These are phyloP conservation scores for Penicillium egyptiacum DNA, from an alignment of 495 filamentous ascomycete species.

Conservation along the genomic window DNA sequence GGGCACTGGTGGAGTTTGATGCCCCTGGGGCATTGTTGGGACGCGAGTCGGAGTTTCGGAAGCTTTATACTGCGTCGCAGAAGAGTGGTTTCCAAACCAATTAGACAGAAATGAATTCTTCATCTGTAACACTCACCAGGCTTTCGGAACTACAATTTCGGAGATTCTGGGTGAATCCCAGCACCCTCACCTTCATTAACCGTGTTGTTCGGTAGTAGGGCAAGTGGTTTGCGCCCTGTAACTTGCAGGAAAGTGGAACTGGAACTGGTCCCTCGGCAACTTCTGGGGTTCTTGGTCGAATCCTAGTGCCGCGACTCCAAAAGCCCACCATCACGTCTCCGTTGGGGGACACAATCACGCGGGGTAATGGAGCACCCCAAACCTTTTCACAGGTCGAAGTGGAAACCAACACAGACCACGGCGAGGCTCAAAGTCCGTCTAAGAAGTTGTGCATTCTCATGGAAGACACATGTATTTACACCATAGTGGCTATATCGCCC, in stretches of 20 bases:
- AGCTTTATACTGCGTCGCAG: too few relatives aligned
- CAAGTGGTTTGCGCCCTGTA: conserved; percentile 9
- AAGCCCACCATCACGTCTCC: conserved; percentile 6
- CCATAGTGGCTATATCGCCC: conserved; percentile 8
- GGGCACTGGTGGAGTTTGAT: too few relatives aligned
- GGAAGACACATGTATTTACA: too few relatives aligned
- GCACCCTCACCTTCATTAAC: conserved; percentile 1
- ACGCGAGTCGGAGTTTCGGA: too few relatives aligned
- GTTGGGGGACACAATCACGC: not conserved
- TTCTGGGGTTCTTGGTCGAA: conserved; percentile 8
- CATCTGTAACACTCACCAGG: too few relatives aligned
- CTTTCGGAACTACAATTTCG: not conserved
- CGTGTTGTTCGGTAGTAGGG: conserved; percentile 10
- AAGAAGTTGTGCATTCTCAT: too few relatives aligned
- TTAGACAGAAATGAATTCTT: too few relatives aligned
- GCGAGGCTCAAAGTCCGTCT: too few relatives aligned
- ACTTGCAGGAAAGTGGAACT: conserved; percentile 8
- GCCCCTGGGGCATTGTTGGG: too few relatives aligned
- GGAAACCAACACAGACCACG: not conserved
- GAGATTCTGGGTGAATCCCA: conserved; percentile 3
- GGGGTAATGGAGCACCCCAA: not conserved
- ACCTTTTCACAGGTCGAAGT: conserved; percentile 3
- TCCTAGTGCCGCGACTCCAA: conserved; percentile 6
- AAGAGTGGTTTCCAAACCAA: too few relatives aligned
- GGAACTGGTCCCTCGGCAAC: not conserved